Conservation (phyloP, 2,329 filamentous ascomycete genomes). For the Paracorniculantispora psalliotae region DNA sequence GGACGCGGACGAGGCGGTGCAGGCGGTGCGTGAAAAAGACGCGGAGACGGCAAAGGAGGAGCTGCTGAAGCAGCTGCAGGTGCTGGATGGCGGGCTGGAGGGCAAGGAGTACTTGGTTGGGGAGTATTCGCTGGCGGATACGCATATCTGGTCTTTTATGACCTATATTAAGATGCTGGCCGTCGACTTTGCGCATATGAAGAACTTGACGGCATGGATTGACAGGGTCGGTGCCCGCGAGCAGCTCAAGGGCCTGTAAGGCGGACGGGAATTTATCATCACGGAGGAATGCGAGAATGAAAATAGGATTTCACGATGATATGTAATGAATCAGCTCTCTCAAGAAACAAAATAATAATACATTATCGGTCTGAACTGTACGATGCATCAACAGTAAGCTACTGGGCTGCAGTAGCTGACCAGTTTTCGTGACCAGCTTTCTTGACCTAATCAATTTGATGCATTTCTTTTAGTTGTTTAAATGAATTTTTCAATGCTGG, state of each 20-base stretch:
- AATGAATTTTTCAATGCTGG: too few species aligned
- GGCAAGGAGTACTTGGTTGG: conserved; percentile 2
- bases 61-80: background rate
- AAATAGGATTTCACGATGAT: too few species aligned
- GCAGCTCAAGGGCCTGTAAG: conserved; percentile 3
- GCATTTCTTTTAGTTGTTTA: too few species aligned
- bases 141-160: conserved; percentile 12
- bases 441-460: too few species aligned
- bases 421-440: too few species aligned
- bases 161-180: conserved; percentile 6
- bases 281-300: too few species aligned
- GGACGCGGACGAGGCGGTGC: background rate
- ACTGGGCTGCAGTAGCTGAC: too few species aligned
- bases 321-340: too few species aligned
- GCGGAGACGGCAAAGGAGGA: conserved; percentile 2
- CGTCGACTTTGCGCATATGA: background rate
- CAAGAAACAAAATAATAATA: too few species aligned
- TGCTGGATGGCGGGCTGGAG: conserved; percentile 1
- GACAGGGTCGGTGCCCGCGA: background rate
- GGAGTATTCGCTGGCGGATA: conserved; percentile 8
- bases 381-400: too few species aligned
- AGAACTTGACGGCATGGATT: background rate
- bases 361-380: too few species aligned
- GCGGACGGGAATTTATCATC: too few species aligned
- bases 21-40: background rate